Conservation (phyloP, 2,329 filamentous ascomycete genomes). For the Sporothrix dimorphospora region DNA sequence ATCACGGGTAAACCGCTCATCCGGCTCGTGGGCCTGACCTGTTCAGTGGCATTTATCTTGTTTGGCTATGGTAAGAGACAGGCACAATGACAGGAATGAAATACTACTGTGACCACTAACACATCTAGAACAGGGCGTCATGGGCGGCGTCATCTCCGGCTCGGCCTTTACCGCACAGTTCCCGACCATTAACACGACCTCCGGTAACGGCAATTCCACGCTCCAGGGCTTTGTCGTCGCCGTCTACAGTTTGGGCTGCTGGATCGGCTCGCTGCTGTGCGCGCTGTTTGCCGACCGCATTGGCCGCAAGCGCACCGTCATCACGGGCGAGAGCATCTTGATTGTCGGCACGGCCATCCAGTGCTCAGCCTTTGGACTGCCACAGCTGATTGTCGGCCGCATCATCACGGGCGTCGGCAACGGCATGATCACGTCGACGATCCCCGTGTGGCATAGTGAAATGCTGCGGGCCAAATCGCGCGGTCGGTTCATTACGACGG, state of each 20-base stretch:
- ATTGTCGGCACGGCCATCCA: slow-evolving; percentile 20
- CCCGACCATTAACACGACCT: slow-evolving; percentile 3
- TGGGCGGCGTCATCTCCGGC: slow-evolving; percentile 9
- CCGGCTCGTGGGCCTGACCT: not conserved
- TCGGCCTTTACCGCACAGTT: not conserved
- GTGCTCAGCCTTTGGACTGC: not conserved
- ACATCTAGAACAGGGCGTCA: not conserved
- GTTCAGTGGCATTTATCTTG: not conserved
- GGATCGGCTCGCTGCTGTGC: slow-evolving; percentile 37
- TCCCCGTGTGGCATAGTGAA: slow-evolving; percentile 39
- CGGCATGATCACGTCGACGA: slow-evolving; percentile 18
- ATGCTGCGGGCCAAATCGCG: slow-evolving; percentile 49
- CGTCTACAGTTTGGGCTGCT: slow-evolving; percentile 39
- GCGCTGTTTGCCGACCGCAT: slow-evolving; percentile 7
- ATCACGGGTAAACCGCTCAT: slow-evolving; percentile 6
- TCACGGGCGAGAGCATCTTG: not conserved
- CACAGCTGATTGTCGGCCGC: slow-evolving; percentile 22
- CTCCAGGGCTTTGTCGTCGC: slow-evolving; percentile 41
- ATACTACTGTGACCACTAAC: not conserved
- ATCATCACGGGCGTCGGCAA: slow-evolving; percentile 23
- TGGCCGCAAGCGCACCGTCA: not conserved
- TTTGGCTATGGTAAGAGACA: not conserved
- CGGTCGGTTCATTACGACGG: slow-evolving; percentile 49
- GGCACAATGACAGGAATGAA: too few relatives aligned
- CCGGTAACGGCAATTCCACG: slow-evolving; percentile 30